Percentiles rank a stretch among this genome's conserved stretches.
Evolutionary conservation across 148 eudicot genomes (phyloP).

Genomic region (Simmondsia chinensis): DNA sequence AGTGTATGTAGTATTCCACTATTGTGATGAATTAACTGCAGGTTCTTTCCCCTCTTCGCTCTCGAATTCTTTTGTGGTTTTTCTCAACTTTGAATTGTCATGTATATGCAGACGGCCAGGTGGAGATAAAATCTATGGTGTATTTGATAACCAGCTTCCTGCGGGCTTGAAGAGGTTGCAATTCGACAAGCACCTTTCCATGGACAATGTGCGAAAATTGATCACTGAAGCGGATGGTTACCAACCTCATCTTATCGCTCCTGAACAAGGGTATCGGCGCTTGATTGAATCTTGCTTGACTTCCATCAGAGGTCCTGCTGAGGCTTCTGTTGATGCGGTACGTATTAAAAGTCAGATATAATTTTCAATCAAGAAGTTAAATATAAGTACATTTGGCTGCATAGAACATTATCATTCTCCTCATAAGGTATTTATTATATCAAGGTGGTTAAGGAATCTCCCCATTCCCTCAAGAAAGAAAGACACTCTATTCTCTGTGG

Average conservation of each 20-base stretch:
- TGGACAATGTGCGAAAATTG: constrained; percentile 92
- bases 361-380: no score
- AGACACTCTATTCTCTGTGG: no score
- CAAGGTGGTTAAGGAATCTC: no score
- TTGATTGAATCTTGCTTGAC: constrained; percentile 79
- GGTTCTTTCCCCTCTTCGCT: no score
- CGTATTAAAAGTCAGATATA: no score
- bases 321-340: constrained; percentile 94
- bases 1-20: constrained; percentile 41
- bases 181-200: constrained; percentile 92
- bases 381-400: no score
- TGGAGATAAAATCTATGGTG: constrained; percentile 84
- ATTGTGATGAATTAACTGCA: no score
- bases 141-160: constrained; percentile 97
- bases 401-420: no score
- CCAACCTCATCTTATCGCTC: constrained; percentile 98
- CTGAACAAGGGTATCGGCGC: constrained; percentile 96
- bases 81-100: neutral
- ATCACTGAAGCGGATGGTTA: constrained; percentile 99
- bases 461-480: no score
- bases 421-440: no score
- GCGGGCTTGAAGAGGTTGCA: constrained; percentile 95
- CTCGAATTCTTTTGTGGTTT: no score
- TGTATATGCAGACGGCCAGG: constrained; percentile 77
- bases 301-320: constrained; percentile 94